phyloP scores from a whole-genome alignment of 2,329 filamentous ascomycete genomes.

The Zymoseptoria brevis region DNA sequence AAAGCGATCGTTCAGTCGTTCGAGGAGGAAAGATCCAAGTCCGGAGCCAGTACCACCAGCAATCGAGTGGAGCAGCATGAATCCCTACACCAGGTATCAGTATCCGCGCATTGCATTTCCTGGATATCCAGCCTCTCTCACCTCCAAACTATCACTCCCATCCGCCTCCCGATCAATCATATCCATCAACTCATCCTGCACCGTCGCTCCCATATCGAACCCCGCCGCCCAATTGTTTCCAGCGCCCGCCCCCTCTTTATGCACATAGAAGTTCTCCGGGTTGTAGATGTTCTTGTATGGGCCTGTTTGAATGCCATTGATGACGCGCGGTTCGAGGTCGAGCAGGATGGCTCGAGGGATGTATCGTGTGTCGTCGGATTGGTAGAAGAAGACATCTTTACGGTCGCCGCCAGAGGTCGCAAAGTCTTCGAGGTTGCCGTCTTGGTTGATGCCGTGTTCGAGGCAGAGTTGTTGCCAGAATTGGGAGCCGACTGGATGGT shows the following conservation, averaged over 20 bases:
- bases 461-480: slow-evolving; percentile 99
- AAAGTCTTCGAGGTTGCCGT: slow-evolving; percentile 95
- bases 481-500: slow-evolving; percentile 71
- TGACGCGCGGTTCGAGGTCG: slow-evolving; percentile 87
- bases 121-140: too few relatives aligned
- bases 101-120: too few relatives aligned
- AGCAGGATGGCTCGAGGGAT: slow-evolving; percentile 93
- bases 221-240: slow-evolving; percentile 98
- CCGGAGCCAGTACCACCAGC: slow-evolving; percentile 94
- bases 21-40: slow-evolving; percentile 88
- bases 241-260: slow-evolving; percentile 85
- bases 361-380: slow-evolving; percentile 95
- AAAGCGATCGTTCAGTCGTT: slow-evolving; percentile 92
- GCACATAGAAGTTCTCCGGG: slow-evolving; percentile 96
- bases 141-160: slow-evolving; percentile 92
- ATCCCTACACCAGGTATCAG: slow-evolving; percentile 53
- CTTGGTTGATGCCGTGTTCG: slow-evolving; percentile 95
- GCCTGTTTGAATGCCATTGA: slow-evolving; percentile 85
- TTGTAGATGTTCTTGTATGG: slow-evolving; percentile 99
- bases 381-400: slow-evolving; percentile 99
- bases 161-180: slow-evolving; percentile 99
- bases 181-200: slow-evolving; percentile 96
- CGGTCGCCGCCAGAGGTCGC: slow-evolving; percentile 95
- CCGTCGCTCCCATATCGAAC: slow-evolving; percentile 82
- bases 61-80: slow-evolving; percentile 98